phyloP scores from a whole-genome alignment of 1,284 basidiomycete genomes.

The Boletellus deceptivus region DNA sequence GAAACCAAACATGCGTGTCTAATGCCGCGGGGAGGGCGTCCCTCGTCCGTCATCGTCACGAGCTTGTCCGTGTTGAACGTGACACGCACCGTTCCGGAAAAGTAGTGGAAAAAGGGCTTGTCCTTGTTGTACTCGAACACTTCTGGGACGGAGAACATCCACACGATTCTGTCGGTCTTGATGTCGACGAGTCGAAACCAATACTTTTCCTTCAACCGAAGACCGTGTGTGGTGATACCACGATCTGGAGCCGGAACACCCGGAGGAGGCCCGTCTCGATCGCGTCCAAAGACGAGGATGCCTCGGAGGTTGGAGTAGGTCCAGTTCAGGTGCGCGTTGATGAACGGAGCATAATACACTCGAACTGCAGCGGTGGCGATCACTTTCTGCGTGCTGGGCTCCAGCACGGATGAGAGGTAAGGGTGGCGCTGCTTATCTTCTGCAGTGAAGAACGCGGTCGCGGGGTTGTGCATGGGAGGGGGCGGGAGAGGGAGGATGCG shows the following conservation, averaged over 20 bases:
- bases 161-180: constrained; percentile 74
- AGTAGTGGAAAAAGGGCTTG: constrained; percentile 90
- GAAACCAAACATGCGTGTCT: constrained; percentile 82
- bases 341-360: constrained; percentile 56
- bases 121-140: constrained; percentile 83
- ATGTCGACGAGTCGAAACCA: constrained; percentile 77
- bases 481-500: constrained; percentile 1
- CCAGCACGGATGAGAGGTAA: constrained; percentile 38
- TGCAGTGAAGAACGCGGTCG: constrained; percentile 35
- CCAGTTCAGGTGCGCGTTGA: constrained; percentile 55
- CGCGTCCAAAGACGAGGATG: constrained; percentile 68
- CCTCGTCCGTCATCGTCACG: not conserved
- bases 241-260: constrained; percentile 21
- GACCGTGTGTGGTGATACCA: constrained; percentile 16
- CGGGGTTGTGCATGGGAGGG: constrained; percentile 29
- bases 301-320: constrained; percentile 69
- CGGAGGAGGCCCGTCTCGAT: constrained; percentile 38
- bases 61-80: not conserved
- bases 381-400: constrained; percentile 34
- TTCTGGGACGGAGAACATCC: constrained; percentile 85
- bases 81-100: constrained; percentile 69
- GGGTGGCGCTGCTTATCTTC: constrained; percentile 39
- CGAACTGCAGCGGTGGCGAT: constrained; percentile 38
- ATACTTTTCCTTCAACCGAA: constrained; percentile 42
- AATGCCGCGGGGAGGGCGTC: not conserved